Base-by-base conservation (phyloP, 371 early-diverging fungal species). In the Mortierella sp. region DNA sequence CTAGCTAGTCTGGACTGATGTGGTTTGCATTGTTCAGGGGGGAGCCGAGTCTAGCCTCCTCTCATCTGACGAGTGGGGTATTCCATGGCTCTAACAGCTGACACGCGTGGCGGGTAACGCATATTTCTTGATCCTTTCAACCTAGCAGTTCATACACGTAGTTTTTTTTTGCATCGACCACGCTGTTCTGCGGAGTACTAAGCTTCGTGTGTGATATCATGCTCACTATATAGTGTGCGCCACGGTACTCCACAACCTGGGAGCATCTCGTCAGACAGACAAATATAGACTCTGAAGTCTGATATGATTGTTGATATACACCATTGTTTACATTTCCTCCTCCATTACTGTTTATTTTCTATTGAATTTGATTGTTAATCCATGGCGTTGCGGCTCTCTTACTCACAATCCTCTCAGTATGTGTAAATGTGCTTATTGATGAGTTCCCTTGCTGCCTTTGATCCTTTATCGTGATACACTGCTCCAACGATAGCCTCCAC, bases 391-490 rank as follows among this genome's bases (percentile, higher is more conserved):
- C 1, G 43, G 43, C 43, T 9, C 43, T 40, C 43, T 40, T 9
- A 14, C 9, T 40, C 43, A 51, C 30, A 14, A 11, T 68, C 35
- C 54, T 40, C 39, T 66, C 64, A 80, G 62, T 80, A 80, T 1
- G 81, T 67, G 65, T 80, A 80, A 58, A 80, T 72, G 40, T 80
- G 81, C 70, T 80, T 80, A 30, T 65, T 55, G 63, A 80, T 68
- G 51, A 80, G 49, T 26, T 80, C 81, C 55, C 73, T 68, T 80
- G 81, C 81, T 62, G 72, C 81, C 81, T 80, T 80, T 40, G 81
- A 75, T 68, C 81, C 88, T 79, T 88, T 73, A 59, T 88, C 88
- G 55, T 88, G 88, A 68, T 86, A 88, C 22, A 88, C 79, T 64
- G 88, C 88, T 30, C 88, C 88, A 2, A 88, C 77, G n/a, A 88